Conservation (phyloP, 2,329 filamentous ascomycete genomes). For the Chaetomiaceae sp. region DNA sequence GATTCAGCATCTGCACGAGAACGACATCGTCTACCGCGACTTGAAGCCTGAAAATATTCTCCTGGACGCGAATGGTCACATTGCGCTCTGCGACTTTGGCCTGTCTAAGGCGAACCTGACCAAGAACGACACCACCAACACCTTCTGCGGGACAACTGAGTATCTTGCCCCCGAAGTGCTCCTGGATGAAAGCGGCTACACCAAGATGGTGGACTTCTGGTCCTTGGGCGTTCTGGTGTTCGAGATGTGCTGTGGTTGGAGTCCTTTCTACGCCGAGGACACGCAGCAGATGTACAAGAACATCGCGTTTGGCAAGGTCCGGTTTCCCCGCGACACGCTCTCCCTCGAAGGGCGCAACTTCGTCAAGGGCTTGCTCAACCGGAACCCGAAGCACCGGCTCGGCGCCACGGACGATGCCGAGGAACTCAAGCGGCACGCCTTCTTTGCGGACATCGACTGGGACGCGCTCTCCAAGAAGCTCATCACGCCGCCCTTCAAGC, state of each 20-base stretch:
- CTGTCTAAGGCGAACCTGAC: constrained; percentile 95
- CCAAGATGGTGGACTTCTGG: constrained; percentile 99
- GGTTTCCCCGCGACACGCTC: constrained; percentile 90
- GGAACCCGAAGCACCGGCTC: constrained; percentile 91
- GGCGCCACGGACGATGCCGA: constrained; percentile 87
- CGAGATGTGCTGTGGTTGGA: constrained; percentile 99
- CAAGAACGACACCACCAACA: constrained; percentile 97
- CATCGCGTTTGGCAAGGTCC: constrained; percentile 96
- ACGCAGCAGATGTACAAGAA: constrained; percentile 99
- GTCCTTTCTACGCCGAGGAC: constrained; percentile 96
- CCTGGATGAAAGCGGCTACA: constrained; percentile 93
- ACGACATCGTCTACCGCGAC: constrained; percentile 97
- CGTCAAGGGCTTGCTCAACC: constrained; percentile 93
- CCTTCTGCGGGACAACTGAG: constrained; percentile 96
- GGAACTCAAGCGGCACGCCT: constrained; percentile 88
- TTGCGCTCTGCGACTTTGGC: constrained; percentile 95
- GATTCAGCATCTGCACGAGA: constrained; percentile 88
- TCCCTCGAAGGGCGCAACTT: constrained; percentile 95
- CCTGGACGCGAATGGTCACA: constrained; percentile 93
- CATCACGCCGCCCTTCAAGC: constrained; percentile 94
- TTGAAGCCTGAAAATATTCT: constrained; percentile 97
- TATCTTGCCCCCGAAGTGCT: constrained; percentile 94
- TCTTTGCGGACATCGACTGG: constrained; percentile 95
- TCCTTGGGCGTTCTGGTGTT: constrained; percentile 95
- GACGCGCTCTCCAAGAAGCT: constrained; percentile 80